A percentile compares a stretch with the other conserved stretches of the same genome.
These are phyloP conservation scores for Solanum sitiens DNA, from an alignment of 257 asterid genomes.

Conservation along the genomic window DNA sequence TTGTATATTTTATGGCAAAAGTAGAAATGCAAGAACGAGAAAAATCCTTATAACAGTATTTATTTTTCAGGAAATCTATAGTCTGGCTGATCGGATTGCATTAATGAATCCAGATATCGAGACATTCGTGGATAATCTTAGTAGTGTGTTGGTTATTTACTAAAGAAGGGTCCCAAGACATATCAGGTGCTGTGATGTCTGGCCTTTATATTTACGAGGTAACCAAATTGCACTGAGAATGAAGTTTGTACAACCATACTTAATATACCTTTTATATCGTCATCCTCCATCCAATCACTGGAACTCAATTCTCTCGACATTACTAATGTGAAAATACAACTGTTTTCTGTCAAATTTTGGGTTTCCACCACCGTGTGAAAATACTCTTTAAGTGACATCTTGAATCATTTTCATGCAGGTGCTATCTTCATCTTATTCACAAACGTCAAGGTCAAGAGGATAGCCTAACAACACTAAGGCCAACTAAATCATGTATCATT, in stretches of 20 bases:
- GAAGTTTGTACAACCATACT: background rate
- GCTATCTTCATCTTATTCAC: constrained; percentile 70
- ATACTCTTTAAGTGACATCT: background rate
- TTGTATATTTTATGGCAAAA: background rate
- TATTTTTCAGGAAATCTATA: constrained; percentile 62
- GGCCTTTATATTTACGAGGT: background rate
- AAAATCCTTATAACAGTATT: constrained; percentile 6
- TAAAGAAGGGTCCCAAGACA: constrained; percentile 86
- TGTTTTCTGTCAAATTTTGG: background rate
- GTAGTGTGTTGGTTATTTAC: constrained; percentile 68
- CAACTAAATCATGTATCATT: background rate
- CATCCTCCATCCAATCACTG: background rate
- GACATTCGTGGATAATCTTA: constrained; percentile 68
- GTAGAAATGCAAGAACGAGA: background rate
- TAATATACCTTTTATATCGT: background rate
- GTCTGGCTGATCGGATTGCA: constrained; percentile 75
- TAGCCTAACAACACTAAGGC: constrained; percentile 13
- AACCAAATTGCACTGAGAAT: background rate
- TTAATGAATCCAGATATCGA: constrained; percentile 84
- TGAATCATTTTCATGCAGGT: constrained; percentile 35
- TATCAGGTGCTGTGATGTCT: constrained; percentile 52
- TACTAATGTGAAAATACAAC: background rate
- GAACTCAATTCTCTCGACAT: background rate
- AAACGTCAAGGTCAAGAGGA: constrained; percentile 49
- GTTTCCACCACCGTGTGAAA: background rate